These are phyloP conservation scores for Medicago arabica DNA, from an alignment of 306 rosid genomes.

Conservation along the genomic window DNA sequence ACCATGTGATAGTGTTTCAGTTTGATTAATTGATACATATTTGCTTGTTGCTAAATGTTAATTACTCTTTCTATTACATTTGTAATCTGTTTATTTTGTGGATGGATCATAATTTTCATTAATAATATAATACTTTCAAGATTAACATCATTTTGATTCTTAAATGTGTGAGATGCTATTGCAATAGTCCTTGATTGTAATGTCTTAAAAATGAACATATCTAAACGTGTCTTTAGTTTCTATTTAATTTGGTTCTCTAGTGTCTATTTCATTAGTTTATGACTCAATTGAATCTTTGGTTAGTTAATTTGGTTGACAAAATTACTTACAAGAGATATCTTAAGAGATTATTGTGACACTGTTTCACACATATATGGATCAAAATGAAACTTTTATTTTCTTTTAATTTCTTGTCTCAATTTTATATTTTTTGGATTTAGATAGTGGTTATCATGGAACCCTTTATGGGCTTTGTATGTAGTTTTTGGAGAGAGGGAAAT, in stretches of 20 bases:
- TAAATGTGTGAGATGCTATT: neutral
- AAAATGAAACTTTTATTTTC: neutral
- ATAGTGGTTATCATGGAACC: neutral
- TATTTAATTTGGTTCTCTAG: neutral
- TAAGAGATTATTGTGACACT: neutral
- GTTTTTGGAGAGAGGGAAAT: conserved; percentile 38
- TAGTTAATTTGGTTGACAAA: neutral
- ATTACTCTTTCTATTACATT: neutral
- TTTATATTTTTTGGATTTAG: neutral
- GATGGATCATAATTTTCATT: conserved; percentile 21
- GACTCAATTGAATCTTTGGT: too few species aligned
- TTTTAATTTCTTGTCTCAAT: neutral
- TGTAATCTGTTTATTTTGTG: conserved; percentile 26
- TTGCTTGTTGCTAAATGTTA: neutral
- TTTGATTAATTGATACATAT: conserved; percentile 25
- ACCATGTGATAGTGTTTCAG: neutral
- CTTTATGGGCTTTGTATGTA: neutral
- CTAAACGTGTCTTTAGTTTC: too few species aligned
- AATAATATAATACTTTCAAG: conserved; percentile 9
- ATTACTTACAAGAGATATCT: neutral
- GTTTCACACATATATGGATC: neutral
- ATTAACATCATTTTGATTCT: neutral
- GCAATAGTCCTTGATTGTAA: neutral
- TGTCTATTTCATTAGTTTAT: too few species aligned
- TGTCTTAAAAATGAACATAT: too few species aligned